These are phyloP conservation scores for Syzygium syzygioides DNA, from an alignment of 441 rosid genomes.

Conservation along the genomic window DNA sequence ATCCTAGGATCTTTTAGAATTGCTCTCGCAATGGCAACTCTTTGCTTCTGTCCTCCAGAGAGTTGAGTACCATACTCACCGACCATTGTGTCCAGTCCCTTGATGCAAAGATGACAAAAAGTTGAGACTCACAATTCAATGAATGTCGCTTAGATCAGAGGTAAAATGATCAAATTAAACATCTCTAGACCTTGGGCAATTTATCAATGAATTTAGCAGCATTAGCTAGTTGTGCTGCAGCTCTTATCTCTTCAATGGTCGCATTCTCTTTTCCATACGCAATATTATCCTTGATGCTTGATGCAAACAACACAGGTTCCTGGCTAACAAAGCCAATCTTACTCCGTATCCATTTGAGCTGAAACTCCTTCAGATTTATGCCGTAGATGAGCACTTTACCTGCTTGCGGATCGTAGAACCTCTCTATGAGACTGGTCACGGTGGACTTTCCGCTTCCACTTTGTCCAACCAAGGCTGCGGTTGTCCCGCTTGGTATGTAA, in stretches of 20 bases:
- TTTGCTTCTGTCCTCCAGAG: slow-evolving; percentile 19
- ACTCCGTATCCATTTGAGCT: slow-evolving; percentile 9
- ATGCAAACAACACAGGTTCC: slow-evolving; percentile 5
- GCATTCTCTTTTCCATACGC: slow-evolving; percentile 6
- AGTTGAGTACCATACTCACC: slow-evolving; percentile 16
- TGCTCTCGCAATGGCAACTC: slow-evolving; percentile 19
- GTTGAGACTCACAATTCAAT: neutral
- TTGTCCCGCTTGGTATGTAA: neutral
- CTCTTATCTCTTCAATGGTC: neutral
- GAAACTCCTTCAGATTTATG: slow-evolving; percentile 9
- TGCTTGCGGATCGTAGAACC: slow-evolving; percentile 1
- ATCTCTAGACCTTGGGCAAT: slow-evolving; percentile 1
- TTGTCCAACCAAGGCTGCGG: slow-evolving; percentile 5
- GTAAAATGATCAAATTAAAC: neutral
- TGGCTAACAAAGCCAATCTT: slow-evolving; percentile 7
- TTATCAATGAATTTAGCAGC: slow-evolving; percentile 10
- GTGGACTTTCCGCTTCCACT: slow-evolving; percentile 13
- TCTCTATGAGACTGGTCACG: slow-evolving; percentile 2
- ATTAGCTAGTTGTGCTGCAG: slow-evolving; percentile 2
- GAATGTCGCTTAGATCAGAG: neutral
- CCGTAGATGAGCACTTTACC: slow-evolving; percentile 7
- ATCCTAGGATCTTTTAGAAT: slow-evolving; percentile 16
- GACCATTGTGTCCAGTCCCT: slow-evolving; percentile 14
- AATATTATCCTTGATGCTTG: slow-evolving; percentile 3
- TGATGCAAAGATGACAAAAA: neutral